Evolutionary conservation across 1,284 basidiomycete genomes (phyloP).

Genomic region (Ceratobasidium sp.): DNA sequence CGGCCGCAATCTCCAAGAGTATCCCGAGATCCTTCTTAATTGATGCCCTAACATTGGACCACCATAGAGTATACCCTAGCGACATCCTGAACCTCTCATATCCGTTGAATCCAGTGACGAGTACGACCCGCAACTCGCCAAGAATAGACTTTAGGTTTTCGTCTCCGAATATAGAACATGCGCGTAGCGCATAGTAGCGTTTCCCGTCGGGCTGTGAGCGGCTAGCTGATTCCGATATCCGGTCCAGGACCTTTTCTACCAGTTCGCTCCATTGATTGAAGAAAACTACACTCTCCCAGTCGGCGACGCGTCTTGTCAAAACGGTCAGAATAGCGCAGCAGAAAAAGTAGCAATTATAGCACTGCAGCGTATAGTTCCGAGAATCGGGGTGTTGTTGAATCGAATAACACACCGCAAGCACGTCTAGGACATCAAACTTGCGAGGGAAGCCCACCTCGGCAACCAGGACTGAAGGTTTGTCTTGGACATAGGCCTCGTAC

Average conservation of each 20-base stretch:
- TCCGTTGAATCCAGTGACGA: too few relatives aligned
- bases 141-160: too few relatives aligned
- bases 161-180: too few relatives aligned
- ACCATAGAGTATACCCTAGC: too few relatives aligned
- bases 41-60: too few relatives aligned
- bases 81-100: too few relatives aligned
- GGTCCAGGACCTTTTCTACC: neutral
- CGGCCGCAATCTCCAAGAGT: too few relatives aligned
- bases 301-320: neutral
- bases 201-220: too few relatives aligned
- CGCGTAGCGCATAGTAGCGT: too few relatives aligned
- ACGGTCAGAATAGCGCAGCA: neutral
- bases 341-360: neutral
- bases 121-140: too few relatives aligned
- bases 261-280: neutral
- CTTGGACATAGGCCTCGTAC: neutral
- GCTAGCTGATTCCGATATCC: neutral
- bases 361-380: neutral
- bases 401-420: conserved; percentile 7
- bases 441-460: neutral
- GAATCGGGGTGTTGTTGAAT: neutral
- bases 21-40: too few relatives aligned
- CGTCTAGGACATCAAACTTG: conserved; percentile 2
- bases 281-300: neutral
- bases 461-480: neutral